These are phyloP conservation scores for Daldinia grandis DNA, from an alignment of 495 filamentous ascomycete species.

Conservation along the genomic window DNA sequence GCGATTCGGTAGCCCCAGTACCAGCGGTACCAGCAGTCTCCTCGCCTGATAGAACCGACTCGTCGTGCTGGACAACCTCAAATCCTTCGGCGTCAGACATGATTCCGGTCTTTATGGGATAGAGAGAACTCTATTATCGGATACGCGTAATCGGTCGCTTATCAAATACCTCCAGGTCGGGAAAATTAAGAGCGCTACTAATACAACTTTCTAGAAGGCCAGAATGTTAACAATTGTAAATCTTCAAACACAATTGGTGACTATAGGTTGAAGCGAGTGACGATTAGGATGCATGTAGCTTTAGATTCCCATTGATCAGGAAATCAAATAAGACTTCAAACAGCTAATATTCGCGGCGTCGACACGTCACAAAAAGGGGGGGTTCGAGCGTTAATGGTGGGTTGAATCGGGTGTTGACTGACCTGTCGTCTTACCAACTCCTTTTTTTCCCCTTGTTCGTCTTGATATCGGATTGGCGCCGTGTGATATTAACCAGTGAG, in stretches of 20 bases:
- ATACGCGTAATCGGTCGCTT: slow-evolving; percentile 27
- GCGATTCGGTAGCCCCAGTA: slow-evolving; percentile 40
- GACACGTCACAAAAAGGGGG: slow-evolving; percentile 48
- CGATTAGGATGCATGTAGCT: slow-evolving; percentile 20
- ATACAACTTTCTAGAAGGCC: slow-evolving; percentile 33
- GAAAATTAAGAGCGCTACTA: slow-evolving; percentile 33
- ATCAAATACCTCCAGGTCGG: slow-evolving; percentile 16
- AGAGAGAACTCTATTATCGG: slow-evolving; percentile 6
- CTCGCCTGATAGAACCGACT: slow-evolving; percentile 47
- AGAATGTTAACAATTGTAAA: neutral
- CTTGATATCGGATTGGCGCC: slow-evolving; percentile 29
- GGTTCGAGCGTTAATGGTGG: slow-evolving; percentile 31
- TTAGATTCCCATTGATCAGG: slow-evolving; percentile 34
- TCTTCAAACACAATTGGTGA: slow-evolving; percentile 22
- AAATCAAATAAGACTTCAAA: slow-evolving; percentile 24
- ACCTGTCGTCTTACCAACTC: slow-evolving; percentile 42
- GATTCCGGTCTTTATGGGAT: slow-evolving; percentile 29
- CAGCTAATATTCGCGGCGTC: slow-evolving; percentile 38
- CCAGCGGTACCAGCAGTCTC: slow-evolving; percentile 41
- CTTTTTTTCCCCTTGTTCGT: slow-evolving; percentile 25
- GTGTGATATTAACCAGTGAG: slow-evolving; percentile 15
- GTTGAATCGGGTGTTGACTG: slow-evolving; percentile 43
- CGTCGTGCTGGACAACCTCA: slow-evolving; percentile 52
- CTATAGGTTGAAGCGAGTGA: slow-evolving; percentile 7
- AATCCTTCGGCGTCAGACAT: slow-evolving; percentile 58